Evolutionary conservation across 2,329 filamentous ascomycete genomes (phyloP), one percentile per base, ranked within the genome.

Genomic region (Scedosporium boydii): DNA sequence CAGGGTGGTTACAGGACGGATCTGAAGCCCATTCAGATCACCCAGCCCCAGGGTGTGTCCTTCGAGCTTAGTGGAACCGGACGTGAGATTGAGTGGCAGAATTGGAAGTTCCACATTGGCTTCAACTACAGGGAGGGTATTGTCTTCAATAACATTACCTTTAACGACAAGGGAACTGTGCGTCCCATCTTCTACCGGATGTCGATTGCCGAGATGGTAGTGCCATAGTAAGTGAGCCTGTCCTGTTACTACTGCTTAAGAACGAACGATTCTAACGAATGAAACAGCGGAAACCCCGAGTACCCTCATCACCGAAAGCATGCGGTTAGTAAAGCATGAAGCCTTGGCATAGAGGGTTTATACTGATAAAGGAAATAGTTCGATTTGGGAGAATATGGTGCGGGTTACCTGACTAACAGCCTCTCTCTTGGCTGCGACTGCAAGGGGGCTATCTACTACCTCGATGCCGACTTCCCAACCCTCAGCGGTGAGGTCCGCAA

Each of bases 61-160:
- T 97, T 96, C 78, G 85, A 81, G 23, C 78, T 96, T 10, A 38
- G 34, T 14, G 34, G 34, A 66, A 82, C 87, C 2, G 90, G 90
- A 1, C 79, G 91, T 10, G 84, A 84, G 57, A 82, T 96, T 60
- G 85, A 86, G 67, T 96, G 93, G 93, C 92, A 96, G 74, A 96
- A 96, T 71, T 97, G 91, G 89, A 93, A 85, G 69, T 85, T 96
- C 67, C 93, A 96, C 73, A 85, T 97, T 64, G 93, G 93, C 26
- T 97, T 96, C 83, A 96, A 96, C 80, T 95, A 96, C 77, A 85
- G 90, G 27, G 93, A 97, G 75, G 93, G 93, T 23, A 88, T 96
- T 67, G 89, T 96, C 1, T 79, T 97, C 5, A 95, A 90, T 74
- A 91, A 96, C 76, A 92, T 96, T 71, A 90, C 87, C 3, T 96